phyloP scores from a whole-genome alignment of 495 filamentous ascomycete species.

The Trichoderma virens region DNA sequence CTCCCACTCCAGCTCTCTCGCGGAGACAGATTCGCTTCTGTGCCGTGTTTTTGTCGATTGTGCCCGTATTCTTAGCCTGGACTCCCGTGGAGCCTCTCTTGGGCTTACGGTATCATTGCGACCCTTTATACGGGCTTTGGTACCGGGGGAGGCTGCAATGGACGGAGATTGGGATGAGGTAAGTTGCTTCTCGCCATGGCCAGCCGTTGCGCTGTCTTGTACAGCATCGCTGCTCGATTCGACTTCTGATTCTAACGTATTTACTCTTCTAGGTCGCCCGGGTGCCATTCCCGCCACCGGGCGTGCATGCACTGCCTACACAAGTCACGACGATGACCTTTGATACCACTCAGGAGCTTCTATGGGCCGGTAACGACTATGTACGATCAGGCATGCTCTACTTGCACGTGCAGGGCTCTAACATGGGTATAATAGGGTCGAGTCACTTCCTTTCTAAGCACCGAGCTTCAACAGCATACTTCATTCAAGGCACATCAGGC shows the following conservation, averaged over 20 bases:
- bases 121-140: not conserved
- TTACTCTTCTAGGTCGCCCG: constrained; percentile 53
- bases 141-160: constrained; percentile 24
- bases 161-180: constrained; percentile 60
- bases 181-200: constrained; percentile 17
- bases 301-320: constrained; percentile 52
- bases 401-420: not conserved
- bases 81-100: constrained; percentile 1
- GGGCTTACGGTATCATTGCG: constrained; percentile 4
- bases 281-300: constrained; percentile 60
- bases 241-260: not conserved
- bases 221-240: not conserved
- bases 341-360: constrained; percentile 75
- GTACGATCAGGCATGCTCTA: constrained; percentile 44
- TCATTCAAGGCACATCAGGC: constrained; percentile 64
- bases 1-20: not conserved
- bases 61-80: not conserved
- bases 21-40: not conserved
- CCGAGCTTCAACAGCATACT: constrained; percentile 63
- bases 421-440: constrained; percentile 51
- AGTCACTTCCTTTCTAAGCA: constrained; percentile 75
- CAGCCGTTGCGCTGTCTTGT: not conserved
- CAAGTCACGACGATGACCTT: constrained; percentile 70
- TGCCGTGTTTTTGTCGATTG: not conserved
- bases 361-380: constrained; percentile 88